Evolutionary conservation across 306 rosid species (phyloP).

Genomic region (Quercus glauca): DNA sequence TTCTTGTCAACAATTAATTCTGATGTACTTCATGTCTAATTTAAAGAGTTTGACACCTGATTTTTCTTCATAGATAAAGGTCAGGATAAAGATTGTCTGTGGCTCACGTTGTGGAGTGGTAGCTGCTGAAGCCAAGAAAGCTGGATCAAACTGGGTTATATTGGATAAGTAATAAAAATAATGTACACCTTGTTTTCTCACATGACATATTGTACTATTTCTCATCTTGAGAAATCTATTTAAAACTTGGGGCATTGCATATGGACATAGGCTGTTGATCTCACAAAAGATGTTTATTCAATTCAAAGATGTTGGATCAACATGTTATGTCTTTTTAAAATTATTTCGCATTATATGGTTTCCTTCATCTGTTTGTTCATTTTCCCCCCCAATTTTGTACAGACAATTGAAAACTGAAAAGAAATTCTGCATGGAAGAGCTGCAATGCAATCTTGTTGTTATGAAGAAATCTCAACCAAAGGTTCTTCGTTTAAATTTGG

Average conservation of each 20-base stretch:
- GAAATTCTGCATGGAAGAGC: slow-evolving; percentile 77
- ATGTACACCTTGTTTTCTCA: slow-evolving; percentile 11
- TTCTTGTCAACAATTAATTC: slow-evolving; percentile 6
- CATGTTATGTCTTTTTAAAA: neutral
- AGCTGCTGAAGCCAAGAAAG: slow-evolving; percentile 86
- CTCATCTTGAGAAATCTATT: neutral
- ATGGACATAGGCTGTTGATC: slow-evolving; percentile 10
- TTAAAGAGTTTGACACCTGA: slow-evolving; percentile 18
- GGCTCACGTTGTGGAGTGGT: slow-evolving; percentile 59
- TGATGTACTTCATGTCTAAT: slow-evolving; percentile 2
- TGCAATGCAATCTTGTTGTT: slow-evolving; percentile 82
- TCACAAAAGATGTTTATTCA: neutral
- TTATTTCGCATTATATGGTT: neutral
- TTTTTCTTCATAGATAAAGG: slow-evolving; percentile 55
- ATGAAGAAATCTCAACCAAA: slow-evolving; percentile 66
- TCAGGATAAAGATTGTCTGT: slow-evolving; percentile 74
- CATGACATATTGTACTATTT: slow-evolving; percentile 4
- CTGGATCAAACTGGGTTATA: slow-evolving; percentile 88
- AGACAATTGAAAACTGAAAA: slow-evolving; percentile 73
- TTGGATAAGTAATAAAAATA: slow-evolving; percentile 72
- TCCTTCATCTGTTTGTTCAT: neutral
- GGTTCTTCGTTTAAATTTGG: slow-evolving; percentile 75
- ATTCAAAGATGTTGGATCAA: neutral
- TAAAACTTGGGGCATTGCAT: slow-evolving; percentile 3
- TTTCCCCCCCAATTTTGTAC: slow-evolving; percentile 18